Base-by-base conservation (phyloP, 495 filamentous ascomycete species). In the Melanomma pulvis-pyrius region DNA sequence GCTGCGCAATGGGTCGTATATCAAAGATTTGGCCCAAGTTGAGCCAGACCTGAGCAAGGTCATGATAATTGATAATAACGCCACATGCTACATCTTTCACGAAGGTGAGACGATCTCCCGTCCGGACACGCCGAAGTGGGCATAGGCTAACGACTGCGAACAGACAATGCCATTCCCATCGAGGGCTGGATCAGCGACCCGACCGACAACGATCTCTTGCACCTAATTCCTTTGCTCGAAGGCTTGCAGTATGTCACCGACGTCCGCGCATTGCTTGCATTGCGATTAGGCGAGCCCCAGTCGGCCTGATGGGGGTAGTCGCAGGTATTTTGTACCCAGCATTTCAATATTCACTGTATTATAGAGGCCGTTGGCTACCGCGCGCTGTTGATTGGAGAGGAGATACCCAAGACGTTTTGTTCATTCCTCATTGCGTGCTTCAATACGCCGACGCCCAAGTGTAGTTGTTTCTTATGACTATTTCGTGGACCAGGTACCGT, bases 41-140 rank as follows among this genome's bases (percentile, higher is more conserved):
- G 94, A 98, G 81, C 92, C 93, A 34, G 93, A 98, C 74, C 79
- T 98, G 75, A 97, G 92, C 74, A 92, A 89, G 79, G 94, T 98
- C 52, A 96, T 98, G 90, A 98, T 98, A 68, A 80, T 98, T 74
- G 94, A 98, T 78, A 98, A 98, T 73, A 97, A 92, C 74, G 96
- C 94, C 15, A 87, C 96, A 82, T 96, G 93, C 78, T 98, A 98
- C 77, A 91, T 96, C 80, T 98, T 98, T 80, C 94, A 98, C 75
- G 92, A 96, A 86, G 96, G 94, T 97, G 75, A 59, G 77, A 65
- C 74, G 5, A 22, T 30, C 36, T 47, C 28, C 54, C 75, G 50
- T 62, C 9, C 51, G 39, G 56, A 44, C 44, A 36, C 46, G 53
- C 47, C 56, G 26, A 34, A 68, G 53, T 51, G 48, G 61, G 58